Conservation (phyloP, 345 rosid genomes). For the Brassica rapa region DNA sequence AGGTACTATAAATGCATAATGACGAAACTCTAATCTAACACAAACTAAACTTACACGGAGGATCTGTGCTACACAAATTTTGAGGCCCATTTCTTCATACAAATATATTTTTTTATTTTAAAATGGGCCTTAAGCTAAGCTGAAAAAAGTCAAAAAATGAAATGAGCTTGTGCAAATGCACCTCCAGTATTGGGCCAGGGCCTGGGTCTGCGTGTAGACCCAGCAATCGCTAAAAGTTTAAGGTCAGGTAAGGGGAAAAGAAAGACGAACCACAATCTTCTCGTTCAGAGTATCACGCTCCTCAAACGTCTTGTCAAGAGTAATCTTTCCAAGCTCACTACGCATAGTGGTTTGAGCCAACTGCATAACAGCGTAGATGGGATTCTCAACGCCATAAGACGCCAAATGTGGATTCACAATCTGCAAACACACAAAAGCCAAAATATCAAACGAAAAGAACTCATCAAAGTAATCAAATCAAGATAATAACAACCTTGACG, state of each 20-base stretch:
- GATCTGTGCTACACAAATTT: too few relatives aligned
- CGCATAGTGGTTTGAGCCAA: conserved; percentile 98
- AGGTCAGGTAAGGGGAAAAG: neutral
- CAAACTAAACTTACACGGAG: neutral
- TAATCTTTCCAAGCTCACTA: conserved; percentile 93
- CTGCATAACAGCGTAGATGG: conserved; percentile 86
- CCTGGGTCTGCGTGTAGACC: neutral
- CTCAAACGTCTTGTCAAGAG: conserved; percentile 96
- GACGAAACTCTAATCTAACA: neutral
- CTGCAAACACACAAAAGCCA: conserved; percentile 40
- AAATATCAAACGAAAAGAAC: neutral
- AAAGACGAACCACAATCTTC: conserved; percentile 80
- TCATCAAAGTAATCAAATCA: neutral
- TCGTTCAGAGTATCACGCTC: conserved; percentile 90
- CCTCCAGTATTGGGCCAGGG: too few relatives aligned
- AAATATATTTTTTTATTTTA: too few relatives aligned
- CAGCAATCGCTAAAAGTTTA: neutral
- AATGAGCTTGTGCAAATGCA: too few relatives aligned
- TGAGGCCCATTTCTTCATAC: too few relatives aligned
- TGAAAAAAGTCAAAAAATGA: too few relatives aligned
- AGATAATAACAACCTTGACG: conserved; percentile 58
- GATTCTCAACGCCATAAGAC: conserved; percentile 95
- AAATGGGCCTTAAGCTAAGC: too few relatives aligned
- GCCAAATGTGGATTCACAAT: conserved; percentile 86
- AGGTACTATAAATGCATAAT: neutral